Base-by-base conservation (phyloP, 257 asterid species). In the Penstemon newberryi region DNA sequence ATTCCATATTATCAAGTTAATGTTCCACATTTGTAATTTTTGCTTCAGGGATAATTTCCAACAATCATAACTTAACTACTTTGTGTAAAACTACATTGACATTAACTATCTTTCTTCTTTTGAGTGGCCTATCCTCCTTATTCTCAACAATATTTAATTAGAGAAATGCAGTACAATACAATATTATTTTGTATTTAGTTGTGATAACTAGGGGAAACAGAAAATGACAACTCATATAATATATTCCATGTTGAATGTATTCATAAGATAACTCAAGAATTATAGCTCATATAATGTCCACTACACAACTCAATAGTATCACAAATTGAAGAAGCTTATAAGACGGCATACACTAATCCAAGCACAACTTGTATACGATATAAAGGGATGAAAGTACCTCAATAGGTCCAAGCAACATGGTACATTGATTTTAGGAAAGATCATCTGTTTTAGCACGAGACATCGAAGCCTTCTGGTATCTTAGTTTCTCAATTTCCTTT, bases 401-500 rank as follows among this genome's bases (percentile, higher is more conserved):
- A 49, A 49, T 49, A 49, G 54, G n/a, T 49, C 15, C 54, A 49
- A 49, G 54, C 4, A 46, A 49, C 6, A 15, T 49, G 18, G 18
- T 25, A 25, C 3, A 11, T 45, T 70, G 69, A 33, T 46, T 52
- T 54, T 80, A 65, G 79, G 44, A 76, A 65, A 33, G 61, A 67
- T 73, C 76, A 12, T 73, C 83, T 4, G 56, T 46, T 68, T 69
- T 77, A 49, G 76, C 46, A 36, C 79, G 77, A 57, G 72, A 73
- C 54, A 88, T 85, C 12, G 93, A 86, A 1, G 96, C 97, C 83
- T 86, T 89, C 57, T 79, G 76, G 77, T 76, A 82, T 56, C 96
- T 79, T 36, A 66, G 56, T 53, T 86, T 87, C 69, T 90, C 96
- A 36, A 85, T 88, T 75, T 84, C 96, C 77, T 78, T 88, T 63